A percentile compares a stretch with the other conserved stretches of the same genome.
phyloP scores from a whole-genome alignment of 2,329 filamentous ascomycete species.

The Nemania bipapillata region DNA sequence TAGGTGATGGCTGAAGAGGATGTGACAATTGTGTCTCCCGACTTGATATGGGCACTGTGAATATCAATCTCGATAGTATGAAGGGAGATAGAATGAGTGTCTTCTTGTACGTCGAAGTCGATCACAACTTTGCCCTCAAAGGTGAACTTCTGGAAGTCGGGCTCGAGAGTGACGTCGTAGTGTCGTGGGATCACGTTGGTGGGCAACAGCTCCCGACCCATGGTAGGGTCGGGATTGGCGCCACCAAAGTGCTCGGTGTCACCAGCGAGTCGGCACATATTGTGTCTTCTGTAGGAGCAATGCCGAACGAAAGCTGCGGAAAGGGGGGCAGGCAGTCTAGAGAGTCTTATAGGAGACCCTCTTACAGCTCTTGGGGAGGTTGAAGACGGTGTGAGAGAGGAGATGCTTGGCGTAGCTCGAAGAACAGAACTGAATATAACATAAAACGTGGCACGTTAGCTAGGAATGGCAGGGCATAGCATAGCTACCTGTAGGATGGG shows the following conservation, averaged over 20 bases:
- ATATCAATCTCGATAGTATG: conserved; percentile 90
- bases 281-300: conserved; percentile 78
- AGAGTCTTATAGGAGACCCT: conserved; percentile 28
- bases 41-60: conserved; percentile 74
- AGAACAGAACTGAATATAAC: conserved; percentile 27
- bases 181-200: conserved; percentile 91
- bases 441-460: conserved; percentile 24
- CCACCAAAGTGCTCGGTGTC: conserved; percentile 65
- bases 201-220: conserved; percentile 81
- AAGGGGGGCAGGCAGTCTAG: conserved; percentile 36
- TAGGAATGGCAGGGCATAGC: neutral
- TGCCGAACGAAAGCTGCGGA: conserved; percentile 52
- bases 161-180: conserved; percentile 91
- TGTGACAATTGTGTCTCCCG: conserved; percentile 65
- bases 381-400: conserved; percentile 37
- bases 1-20: conserved; percentile 75
- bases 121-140: conserved; percentile 87
- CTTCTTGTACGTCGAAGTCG: conserved; percentile 85
- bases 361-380: conserved; percentile 34
- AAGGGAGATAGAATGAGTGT: conserved; percentile 84
- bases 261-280: conserved; percentile 74
- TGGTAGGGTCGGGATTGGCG: conserved; percentile 67
- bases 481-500: too few species aligned
- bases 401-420: conserved; percentile 29
- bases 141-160: conserved; percentile 86